These are phyloP conservation scores for Penicillium rolfsii DNA, from an alignment of 2,329 filamentous ascomycete species.

Conservation along the genomic window DNA sequence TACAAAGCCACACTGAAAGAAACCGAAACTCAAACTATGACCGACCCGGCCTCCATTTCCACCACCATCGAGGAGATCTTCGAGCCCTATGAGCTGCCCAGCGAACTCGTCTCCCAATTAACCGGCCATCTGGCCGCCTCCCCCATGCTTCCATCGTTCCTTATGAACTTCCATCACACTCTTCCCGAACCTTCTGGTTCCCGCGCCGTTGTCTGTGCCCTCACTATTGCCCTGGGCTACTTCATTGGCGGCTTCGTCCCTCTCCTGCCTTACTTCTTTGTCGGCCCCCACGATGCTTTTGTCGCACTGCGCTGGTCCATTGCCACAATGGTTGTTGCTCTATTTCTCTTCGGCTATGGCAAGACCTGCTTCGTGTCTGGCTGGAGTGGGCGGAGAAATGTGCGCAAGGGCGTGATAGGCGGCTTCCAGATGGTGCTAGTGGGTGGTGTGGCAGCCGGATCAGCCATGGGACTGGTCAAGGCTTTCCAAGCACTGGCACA, in stretches of 20 bases:
- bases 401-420: constrained; percentile 39
- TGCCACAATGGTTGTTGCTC: constrained; percentile 53
- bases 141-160: constrained; percentile 43
- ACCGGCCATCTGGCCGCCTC: constrained; percentile 42
- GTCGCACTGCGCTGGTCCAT: constrained; percentile 66
- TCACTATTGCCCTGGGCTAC: constrained; percentile 47
- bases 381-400: constrained; percentile 40
- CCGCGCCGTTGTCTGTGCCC: constrained; percentile 42
- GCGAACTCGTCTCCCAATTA: constrained; percentile 40
- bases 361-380: constrained; percentile 51
- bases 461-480: constrained; percentile 47
- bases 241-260: constrained; percentile 53
- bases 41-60: constrained; percentile 35
- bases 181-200: constrained; percentile 44
- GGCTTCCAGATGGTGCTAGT: constrained; percentile 48
- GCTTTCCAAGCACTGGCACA: constrained; percentile 40
- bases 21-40: constrained; percentile 37
- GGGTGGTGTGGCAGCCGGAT: constrained; percentile 44
- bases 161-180: constrained; percentile 49
- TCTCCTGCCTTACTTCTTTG: constrained; percentile 60
- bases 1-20: constrained; percentile 46
- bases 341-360: constrained; percentile 56
- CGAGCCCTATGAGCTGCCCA: constrained; percentile 44
- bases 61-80: constrained; percentile 44
- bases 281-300: constrained; percentile 79